Evolutionary conservation across 371 early-diverging fungal genomes (phyloP), one percentile per base, ranked within the genome.

Genomic region (Mortierella sp.): DNA sequence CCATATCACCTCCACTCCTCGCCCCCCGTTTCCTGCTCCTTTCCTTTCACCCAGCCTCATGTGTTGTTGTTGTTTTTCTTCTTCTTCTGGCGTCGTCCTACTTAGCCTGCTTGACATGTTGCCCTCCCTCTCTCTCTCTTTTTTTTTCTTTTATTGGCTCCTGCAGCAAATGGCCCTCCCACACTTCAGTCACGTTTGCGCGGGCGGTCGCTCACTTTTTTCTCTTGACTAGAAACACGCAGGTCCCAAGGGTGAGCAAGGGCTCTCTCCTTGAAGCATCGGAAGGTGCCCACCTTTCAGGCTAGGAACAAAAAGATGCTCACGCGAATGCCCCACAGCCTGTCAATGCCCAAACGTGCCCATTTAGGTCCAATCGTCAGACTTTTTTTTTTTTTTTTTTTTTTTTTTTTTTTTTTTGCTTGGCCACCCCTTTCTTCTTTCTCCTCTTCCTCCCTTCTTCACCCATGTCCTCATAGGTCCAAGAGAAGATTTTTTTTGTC

Each of bases 51-150:
- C 43, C 62, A 69, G 43, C 46, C 61, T 43, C 57, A 58, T 26
- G 48, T 63, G 45, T 26, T 57, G 19, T 59, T 61, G 47, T 25
- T 56, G 51, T 65, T n/a, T n/a, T n/a, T n/a, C n/a, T n/a, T n/a
- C n/a, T n/a, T n/a, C n/a, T n/a, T n/a, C n/a, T n/a, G n/a, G n/a
- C n/a, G 56, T 28, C 60, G 15, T 23, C 25, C 50, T 60, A 64
- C 70, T n/a, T 64, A 64, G 64, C 30, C 64, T 44, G 30, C 71
- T 55, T n/a, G 59, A 29, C 71, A 65, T 57, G 18, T 51, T 23
- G 47, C 25, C 29, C 25, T 61, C 7, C 37, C 58, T 16, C 37
- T 18, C 51, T 18, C 51, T 51, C 21, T 18, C 7, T 51, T 11
- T 51, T 51, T 53, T 53, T 53, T 18, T 23, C 3, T 53, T 53